Evolutionary conservation across 495 filamentous ascomycete genomes (phyloP).

Genomic region (Hamigera avellanea): DNA sequence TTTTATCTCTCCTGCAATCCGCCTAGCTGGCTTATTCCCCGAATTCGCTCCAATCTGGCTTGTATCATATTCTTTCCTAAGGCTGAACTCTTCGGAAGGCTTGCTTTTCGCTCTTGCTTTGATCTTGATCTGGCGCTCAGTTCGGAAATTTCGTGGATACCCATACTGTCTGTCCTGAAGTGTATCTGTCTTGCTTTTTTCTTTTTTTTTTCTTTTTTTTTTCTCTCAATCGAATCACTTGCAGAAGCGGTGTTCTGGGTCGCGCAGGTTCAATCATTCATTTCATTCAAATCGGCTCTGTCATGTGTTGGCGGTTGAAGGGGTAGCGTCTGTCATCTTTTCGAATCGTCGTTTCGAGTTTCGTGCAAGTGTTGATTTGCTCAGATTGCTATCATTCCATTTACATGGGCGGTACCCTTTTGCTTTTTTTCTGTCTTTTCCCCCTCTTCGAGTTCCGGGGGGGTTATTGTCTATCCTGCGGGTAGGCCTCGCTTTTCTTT

Average conservation of each 20-base stretch:
- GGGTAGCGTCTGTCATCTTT: too few relatives aligned
- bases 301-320: too few relatives aligned
- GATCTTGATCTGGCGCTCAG: slow-evolving; percentile 4
- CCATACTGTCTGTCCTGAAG: slow-evolving; percentile 2
- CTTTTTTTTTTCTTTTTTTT: slow-evolving; percentile 1
- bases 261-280: background rate
- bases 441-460: too few relatives aligned
- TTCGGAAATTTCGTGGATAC: slow-evolving; percentile 2
- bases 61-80: background rate
- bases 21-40: background rate
- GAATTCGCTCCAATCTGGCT: background rate
- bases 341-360: too few relatives aligned
- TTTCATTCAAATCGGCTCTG: too few relatives aligned
- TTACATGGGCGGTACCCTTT: too few relatives aligned
- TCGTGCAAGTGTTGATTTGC: too few relatives aligned
- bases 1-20: background rate
- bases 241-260: background rate
- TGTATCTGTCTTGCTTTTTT: background rate
- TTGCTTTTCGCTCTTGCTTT: background rate
- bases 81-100: background rate
- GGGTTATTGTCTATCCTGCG: too few relatives aligned
- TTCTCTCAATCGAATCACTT: background rate
- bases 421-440: too few relatives aligned
- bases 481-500: too few relatives aligned
- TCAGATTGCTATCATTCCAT: too few relatives aligned